Evolutionary conservation across 495 filamentous ascomycete genomes (phyloP).

Genomic region (Achaetomiella virescens): DNA sequence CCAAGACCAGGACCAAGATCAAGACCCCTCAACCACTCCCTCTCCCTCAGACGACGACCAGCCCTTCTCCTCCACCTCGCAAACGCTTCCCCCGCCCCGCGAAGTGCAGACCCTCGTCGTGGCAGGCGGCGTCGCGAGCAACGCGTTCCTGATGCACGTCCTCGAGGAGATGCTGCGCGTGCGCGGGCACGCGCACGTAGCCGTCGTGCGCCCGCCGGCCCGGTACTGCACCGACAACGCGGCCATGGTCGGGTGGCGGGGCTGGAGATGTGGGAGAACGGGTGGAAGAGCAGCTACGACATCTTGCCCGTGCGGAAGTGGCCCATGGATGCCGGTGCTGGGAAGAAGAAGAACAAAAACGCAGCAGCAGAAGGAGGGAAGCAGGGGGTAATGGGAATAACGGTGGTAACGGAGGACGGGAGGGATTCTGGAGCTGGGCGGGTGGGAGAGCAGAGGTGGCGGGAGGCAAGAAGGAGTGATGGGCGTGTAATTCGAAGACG

Average conservation of each 20-base stretch:
- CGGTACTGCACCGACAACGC: slow-evolving; percentile 88
- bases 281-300: slow-evolving; percentile 57
- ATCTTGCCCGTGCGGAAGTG: slow-evolving; percentile 64
- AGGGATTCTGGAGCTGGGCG: neutral
- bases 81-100: too few species aligned
- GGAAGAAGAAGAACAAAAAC: slow-evolving; percentile 49
- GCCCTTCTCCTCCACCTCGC: too few species aligned
- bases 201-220: slow-evolving; percentile 65
- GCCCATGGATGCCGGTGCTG: slow-evolving; percentile 59
- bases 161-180: slow-evolving; percentile 56
- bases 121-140: slow-evolving; percentile 84
- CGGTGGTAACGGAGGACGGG: neutral
- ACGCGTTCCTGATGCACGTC: slow-evolving; percentile 66
- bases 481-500: neutral
- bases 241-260: slow-evolving; percentile 96
- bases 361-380: slow-evolving; percentile 27
- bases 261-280: slow-evolving; percentile 82
- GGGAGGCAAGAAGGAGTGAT: neutral
- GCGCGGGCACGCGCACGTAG: slow-evolving; percentile 55
- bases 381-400: neutral
- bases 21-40: too few species aligned
- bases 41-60: too few species aligned
- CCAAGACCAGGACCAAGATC: too few species aligned
- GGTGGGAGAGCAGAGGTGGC: neutral
- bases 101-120: slow-evolving; percentile 70